Evolutionary conservation across 108 stramenopile genomes (phyloP).

Genomic region (Cyclotella cryptica): DNA sequence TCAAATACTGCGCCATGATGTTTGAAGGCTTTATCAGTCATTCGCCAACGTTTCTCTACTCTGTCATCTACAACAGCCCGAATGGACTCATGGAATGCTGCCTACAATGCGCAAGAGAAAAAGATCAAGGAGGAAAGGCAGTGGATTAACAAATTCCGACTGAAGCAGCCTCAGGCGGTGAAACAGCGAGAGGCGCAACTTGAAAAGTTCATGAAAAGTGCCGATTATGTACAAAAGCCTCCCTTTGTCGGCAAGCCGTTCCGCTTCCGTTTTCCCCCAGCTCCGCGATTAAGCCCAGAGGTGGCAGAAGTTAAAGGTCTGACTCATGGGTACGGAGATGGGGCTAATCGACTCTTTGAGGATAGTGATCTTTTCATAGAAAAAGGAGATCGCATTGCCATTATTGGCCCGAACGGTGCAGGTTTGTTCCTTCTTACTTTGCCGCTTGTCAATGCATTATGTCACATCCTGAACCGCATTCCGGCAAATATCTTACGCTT

Average conservation of each 20-base stretch:
- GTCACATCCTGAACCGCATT: neutral
- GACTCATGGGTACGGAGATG: slow-evolving; percentile 86
- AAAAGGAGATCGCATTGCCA: slow-evolving; percentile 92
- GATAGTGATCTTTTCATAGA: slow-evolving; percentile 81
- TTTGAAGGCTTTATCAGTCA: neutral
- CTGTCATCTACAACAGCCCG: slow-evolving; percentile 47
- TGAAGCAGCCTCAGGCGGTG: slow-evolving; percentile 87
- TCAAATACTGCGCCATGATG: neutral
- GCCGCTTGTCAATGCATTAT: neutral
- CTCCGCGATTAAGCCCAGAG: slow-evolving; percentile 91
- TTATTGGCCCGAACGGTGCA: slow-evolving; percentile 88
- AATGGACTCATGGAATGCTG: slow-evolving; percentile 93
- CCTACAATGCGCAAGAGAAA: slow-evolving; percentile 95
- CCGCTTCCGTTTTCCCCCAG: slow-evolving; percentile 95
- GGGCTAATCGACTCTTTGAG: slow-evolving; percentile 87
- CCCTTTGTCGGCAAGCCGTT: slow-evolving; percentile 92
- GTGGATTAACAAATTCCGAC: slow-evolving; percentile 93
- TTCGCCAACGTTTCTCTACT: neutral
- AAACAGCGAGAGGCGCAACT: slow-evolving; percentile 81
- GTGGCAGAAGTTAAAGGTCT: slow-evolving; percentile 80
- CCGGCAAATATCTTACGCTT: slow-evolving; percentile 21
- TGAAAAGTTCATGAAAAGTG: slow-evolving; percentile 84
- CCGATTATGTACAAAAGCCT: slow-evolving; percentile 94
- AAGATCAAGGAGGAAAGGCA: slow-evolving; percentile 93
- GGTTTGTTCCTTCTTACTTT: neutral